phyloP scores from a whole-genome alignment of 2,329 filamentous ascomycete genomes.

The Cladosporium phlei region DNA sequence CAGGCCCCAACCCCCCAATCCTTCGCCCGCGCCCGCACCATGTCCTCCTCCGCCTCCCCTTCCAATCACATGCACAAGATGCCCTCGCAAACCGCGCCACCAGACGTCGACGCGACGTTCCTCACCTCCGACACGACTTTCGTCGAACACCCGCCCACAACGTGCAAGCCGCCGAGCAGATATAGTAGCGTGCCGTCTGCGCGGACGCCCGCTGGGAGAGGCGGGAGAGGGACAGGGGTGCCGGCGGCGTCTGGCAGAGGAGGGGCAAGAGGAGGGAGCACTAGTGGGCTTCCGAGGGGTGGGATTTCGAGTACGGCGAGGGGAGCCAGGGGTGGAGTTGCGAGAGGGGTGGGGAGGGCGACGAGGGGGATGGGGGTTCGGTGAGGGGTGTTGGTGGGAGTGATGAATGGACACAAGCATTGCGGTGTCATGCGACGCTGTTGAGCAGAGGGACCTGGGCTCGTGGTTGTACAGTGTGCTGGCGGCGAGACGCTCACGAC shows the following conservation, averaged over 20 bases:
- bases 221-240: slow-evolving; percentile 32
- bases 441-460: too few relatives aligned
- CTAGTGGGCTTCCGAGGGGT: slow-evolving; percentile 25
- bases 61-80: not conserved
- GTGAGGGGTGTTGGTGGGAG: too few relatives aligned
- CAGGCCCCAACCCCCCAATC: slow-evolving; percentile 80
- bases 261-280: slow-evolving; percentile 23
- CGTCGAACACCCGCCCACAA: slow-evolving; percentile 70
- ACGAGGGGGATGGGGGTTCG: too few relatives aligned
- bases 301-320: not conserved
- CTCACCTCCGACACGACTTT: slow-evolving; percentile 91
- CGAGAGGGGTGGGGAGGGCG: slow-evolving; percentile 27
- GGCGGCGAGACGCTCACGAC: too few relatives aligned
- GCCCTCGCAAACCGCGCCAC: slow-evolving; percentile 3
- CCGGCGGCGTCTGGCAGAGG: slow-evolving; percentile 13
- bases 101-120: slow-evolving; percentile 65
- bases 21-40: slow-evolving; percentile 52
- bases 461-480: too few relatives aligned
- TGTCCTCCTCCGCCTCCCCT: slow-evolving; percentile 6
- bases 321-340: slow-evolving; percentile 5
- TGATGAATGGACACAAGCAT: too few relatives aligned
- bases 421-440: too few relatives aligned
- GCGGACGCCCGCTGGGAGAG: slow-evolving; percentile 33
- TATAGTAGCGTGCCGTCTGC: slow-evolving; percentile 31
- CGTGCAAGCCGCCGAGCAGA: slow-evolving; percentile 44